These are phyloP conservation scores for Paratrypanosoma confusum DNA, from an alignment of 208 protist species.

Conservation along the genomic window DNA sequence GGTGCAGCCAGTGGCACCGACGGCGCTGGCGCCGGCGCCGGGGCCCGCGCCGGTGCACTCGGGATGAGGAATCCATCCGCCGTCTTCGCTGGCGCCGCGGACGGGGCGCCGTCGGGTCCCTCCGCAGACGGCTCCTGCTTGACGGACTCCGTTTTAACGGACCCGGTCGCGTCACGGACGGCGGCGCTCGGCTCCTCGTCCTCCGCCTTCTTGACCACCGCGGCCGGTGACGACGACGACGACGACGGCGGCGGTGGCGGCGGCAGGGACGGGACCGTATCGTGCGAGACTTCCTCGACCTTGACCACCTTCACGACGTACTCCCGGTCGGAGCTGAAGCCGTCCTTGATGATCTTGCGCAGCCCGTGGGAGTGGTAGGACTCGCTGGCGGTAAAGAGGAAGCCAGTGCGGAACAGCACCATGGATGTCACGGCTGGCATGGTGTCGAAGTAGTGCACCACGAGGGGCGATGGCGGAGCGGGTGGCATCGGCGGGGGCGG, in stretches of 20 bases:
- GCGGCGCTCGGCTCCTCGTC: slow-evolving; percentile 17
- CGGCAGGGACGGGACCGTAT: too few relatives aligned
- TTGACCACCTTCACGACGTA: slow-evolving; percentile 55
- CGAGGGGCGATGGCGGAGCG: slow-evolving; percentile 50
- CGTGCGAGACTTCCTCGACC: too few relatives aligned
- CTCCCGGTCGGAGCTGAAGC: slow-evolving; percentile 54
- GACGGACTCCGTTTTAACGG: too few relatives aligned
- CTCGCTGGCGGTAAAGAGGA: slow-evolving; percentile 94
- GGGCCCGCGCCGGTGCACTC: not conserved
- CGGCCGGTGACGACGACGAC: slow-evolving; percentile 4
- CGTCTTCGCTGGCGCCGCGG: too few relatives aligned
- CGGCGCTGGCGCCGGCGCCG: slow-evolving; percentile 8
- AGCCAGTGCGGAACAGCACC: slow-evolving; percentile 89
- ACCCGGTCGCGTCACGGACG: too few relatives aligned
- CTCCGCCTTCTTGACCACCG: slow-evolving; percentile 4
- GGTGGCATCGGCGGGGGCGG: slow-evolving; percentile 1
- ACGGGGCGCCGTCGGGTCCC: too few relatives aligned
- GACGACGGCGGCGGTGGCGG: too few relatives aligned
- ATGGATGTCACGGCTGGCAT: slow-evolving; percentile 84
- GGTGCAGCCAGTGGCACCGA: too few relatives aligned
- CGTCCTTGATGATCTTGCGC: slow-evolving; percentile 88
- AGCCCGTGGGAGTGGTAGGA: slow-evolving; percentile 87
- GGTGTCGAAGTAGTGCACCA: slow-evolving; percentile 97
- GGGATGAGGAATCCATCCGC: too few relatives aligned
- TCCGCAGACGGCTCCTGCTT: too few relatives aligned